Evolutionary conservation across 768 basidiomycete species (phyloP), one percentile per base, ranked within the genome.

Genomic region (Termitomyces heimii): DNA sequence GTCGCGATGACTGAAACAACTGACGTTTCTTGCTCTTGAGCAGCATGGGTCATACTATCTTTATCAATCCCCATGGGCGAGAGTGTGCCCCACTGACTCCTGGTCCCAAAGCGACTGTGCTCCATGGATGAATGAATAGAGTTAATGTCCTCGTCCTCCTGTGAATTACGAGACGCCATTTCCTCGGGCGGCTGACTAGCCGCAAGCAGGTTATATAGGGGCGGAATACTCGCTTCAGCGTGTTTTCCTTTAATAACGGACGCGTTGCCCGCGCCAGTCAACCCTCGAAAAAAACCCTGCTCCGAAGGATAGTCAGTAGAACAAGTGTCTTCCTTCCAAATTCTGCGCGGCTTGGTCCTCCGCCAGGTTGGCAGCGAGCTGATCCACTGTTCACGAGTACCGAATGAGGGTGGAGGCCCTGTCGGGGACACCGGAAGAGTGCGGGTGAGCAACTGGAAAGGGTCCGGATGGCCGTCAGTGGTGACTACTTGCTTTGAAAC

Each of bases 161-260:
- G 60, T 47, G 56, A 51, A 39, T 46, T 40, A 52, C 20, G 50
- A 37, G 50, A 32, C 35, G 47, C 26, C 57, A 59, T 62, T 48
- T 63, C 59, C 53, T 50, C 60, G 58, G 60, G 58, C 34, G 53
- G 61, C 60, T 62, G 60, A 55, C 57, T 53, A 51, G 61, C 57
- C 40, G 59, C 57, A 24, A 68, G 59, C 59, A 73, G 59, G 62
- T 70, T 67, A 62, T 68, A 70, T 69, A 77, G 73, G 88, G 89
- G 89, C 86, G 88, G 86, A 85, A 85, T 80, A 77, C 85, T 85
- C 84, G 86, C 85, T 82, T 89, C 79, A 82, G 85, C 86, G 85
- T 75, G 85, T 72, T 80, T 68, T 83, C 88, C 88, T 88, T 90
- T 89, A 88, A 88, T 89, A 76, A 83, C 85, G 67, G 80, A 70